Evolutionary conservation across 768 basidiomycete species (phyloP), one percentile per base, ranked within the genome.

Genomic region (Kwoniella bestiolae): DNA sequence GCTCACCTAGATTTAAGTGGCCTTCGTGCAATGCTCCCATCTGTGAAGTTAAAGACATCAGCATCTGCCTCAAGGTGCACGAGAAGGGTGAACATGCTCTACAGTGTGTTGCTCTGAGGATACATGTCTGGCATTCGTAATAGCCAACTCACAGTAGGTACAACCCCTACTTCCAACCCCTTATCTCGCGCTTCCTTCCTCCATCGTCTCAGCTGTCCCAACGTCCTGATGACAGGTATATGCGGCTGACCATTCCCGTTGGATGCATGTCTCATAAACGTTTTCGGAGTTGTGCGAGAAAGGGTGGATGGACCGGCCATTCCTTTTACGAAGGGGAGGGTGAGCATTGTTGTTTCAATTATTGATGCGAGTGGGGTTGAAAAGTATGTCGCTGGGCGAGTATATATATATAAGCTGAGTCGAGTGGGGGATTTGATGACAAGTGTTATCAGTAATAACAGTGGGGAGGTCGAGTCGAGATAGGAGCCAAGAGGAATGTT

Each of bases 11-110:
- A 58, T 90, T 87, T 46, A 97, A 84, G 79, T 97, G 96, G 1
- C 96, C 96, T 8, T 90, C 88, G 78, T 99, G 96, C 46, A 99
- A 82, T 1, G 95, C 95, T 23, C 95, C 95, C 95, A 97, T 97
- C 11, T 78, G 45, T n/a, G n/a, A n/a, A n/a, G n/a, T n/a, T n/a
- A 16, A 0, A 11, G 29, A 49, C 41, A 58, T 61, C 38, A 32
- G 21, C 3, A n/a, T n/a, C n/a, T n/a, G n/a, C n/a, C n/a, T n/a
- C n/a, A n/a, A n/a, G n/a, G n/a, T n/a, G n/a, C n/a, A n/a, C n/a
- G n/a, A n/a, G n/a, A n/a, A n/a, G n/a, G n/a, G n/a, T n/a, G n/a
- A n/a, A n/a, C n/a, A n/a, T n/a, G n/a, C n/a, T n/a, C n/a, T n/a
- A n/a, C n/a, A n/a, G n/a, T n/a, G n/a, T n/a, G n/a, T n/a, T n/a